These are phyloP conservation scores for Colletotrichum sp. DNA, from an alignment of 2,329 filamentous ascomycete genomes.

Conservation along the genomic window DNA sequence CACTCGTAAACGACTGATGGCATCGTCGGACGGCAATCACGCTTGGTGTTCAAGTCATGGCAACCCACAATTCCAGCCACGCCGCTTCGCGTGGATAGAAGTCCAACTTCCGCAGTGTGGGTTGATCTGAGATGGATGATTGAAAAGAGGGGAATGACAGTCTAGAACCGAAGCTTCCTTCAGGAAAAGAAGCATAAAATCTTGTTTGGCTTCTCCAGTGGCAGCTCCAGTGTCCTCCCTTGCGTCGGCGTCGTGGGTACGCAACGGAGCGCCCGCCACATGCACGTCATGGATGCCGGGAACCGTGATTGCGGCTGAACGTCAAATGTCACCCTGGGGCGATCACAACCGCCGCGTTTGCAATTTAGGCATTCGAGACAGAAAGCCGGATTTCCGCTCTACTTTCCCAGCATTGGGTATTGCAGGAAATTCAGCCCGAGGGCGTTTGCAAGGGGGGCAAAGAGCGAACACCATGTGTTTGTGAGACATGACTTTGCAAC, in stretches of 20 bases:
- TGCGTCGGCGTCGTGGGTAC: background rate
- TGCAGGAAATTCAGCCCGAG: background rate
- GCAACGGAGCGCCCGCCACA: background rate
- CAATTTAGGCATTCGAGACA: background rate
- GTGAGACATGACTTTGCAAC: slow-evolving; percentile 8
- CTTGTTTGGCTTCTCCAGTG: background rate
- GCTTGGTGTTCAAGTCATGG: background rate
- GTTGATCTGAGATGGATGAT: background rate
- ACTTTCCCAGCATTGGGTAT: background rate
- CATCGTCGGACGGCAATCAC: background rate
- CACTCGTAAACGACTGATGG: background rate
- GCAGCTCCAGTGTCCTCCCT: background rate
- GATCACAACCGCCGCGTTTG: background rate
- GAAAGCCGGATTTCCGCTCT: background rate
- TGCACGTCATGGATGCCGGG: background rate
- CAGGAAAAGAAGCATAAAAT: background rate
- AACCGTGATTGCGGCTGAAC: background rate
- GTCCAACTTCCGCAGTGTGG: background rate
- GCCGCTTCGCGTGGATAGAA: background rate
- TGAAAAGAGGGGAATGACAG: background rate
- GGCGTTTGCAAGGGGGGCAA: background rate
- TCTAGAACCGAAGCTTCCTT: background rate
- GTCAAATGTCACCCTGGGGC: background rate
- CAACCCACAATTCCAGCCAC: background rate
- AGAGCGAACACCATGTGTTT: background rate